These are phyloP conservation scores for Aspergillus ellipticus DNA, from an alignment of 495 filamentous ascomycete species.

Conservation along the genomic window DNA sequence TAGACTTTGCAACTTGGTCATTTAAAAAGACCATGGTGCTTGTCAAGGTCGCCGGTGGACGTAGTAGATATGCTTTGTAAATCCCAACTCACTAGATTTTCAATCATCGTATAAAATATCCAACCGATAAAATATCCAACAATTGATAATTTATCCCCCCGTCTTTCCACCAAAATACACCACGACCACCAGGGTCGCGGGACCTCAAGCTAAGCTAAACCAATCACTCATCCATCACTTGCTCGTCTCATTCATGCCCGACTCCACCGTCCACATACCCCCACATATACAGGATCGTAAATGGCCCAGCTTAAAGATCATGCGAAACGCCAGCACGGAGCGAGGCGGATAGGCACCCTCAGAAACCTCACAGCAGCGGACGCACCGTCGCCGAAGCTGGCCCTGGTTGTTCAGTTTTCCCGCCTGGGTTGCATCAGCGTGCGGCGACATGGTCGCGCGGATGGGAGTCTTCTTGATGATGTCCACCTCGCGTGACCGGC, in stretches of 20 bases:
- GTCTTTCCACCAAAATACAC: no score
- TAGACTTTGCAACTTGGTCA: no score
- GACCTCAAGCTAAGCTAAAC: background rate
- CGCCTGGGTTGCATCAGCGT: background rate
- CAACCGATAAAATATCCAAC: no score
- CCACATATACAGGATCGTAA: constrained; percentile 43
- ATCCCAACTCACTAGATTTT: no score
- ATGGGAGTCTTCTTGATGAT: constrained; percentile 43
- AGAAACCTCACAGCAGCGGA: constrained; percentile 42
- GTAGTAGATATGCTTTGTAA: background rate
- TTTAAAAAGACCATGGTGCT: no score
- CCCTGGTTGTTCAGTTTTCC: constrained; percentile 1
- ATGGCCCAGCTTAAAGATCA: constrained; percentile 40
- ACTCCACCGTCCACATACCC: constrained; percentile 41
- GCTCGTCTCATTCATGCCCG: constrained; percentile 11
- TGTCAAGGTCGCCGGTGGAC: no score
- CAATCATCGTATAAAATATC: no score
- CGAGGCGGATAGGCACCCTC: constrained; percentile 33
- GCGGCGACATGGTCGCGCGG: background rate
- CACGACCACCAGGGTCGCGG: background rate
- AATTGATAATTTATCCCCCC: no score
- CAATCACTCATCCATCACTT: constrained; percentile 2
- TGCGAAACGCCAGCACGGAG: constrained; percentile 34
- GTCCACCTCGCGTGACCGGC: constrained; percentile 37
- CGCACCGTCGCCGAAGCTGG: constrained; percentile 29